A percentile compares a stretch with the other conserved stretches of the same genome.
These are phyloP conservation scores for Clonostachys chloroleuca DNA, from an alignment of 2,329 filamentous ascomycete genomes.

Conservation along the genomic window DNA sequence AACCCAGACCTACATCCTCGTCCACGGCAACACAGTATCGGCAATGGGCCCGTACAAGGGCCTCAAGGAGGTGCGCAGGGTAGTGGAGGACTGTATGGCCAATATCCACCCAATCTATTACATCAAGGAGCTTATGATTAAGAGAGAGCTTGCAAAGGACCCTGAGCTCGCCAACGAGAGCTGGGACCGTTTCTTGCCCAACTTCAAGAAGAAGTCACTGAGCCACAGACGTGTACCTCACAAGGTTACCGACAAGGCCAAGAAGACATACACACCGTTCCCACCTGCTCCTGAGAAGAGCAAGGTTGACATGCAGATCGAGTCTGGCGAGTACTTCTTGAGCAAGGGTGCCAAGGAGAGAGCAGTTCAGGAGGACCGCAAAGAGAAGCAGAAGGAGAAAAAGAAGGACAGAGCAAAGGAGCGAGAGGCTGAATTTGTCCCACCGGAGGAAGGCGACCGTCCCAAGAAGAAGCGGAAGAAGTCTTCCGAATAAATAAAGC, in stretches of 20 bases:
- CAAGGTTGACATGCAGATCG: slow-evolving; percentile 97
- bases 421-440: slow-evolving; percentile 79
- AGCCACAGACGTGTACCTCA: slow-evolving; percentile 77
- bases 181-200: slow-evolving; percentile 94
- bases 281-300: slow-evolving; percentile 96
- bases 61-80: slow-evolving; percentile 83
- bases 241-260: slow-evolving; percentile 87
- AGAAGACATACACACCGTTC: slow-evolving; percentile 96
- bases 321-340: slow-evolving; percentile 95
- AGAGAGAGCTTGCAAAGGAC: slow-evolving; percentile 85
- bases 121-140: slow-evolving; percentile 79
- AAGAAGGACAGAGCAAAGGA: slow-evolving; percentile 86
- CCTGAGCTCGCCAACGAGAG: slow-evolving; percentile 81
- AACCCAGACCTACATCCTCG: slow-evolving; percentile 87
- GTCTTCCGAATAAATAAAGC: slow-evolving; percentile 19
- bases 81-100: slow-evolving; percentile 93
- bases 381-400: slow-evolving; percentile 81
- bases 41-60: slow-evolving; percentile 92
- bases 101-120: slow-evolving; percentile 95
- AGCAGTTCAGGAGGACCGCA: slow-evolving; percentile 70
- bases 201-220: slow-evolving; percentile 92
- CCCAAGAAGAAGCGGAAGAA: slow-evolving; percentile 64
- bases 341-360: slow-evolving; percentile 89
- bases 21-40: slow-evolving; percentile 93
- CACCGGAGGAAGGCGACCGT: slow-evolving; percentile 70